Base-by-base conservation (phyloP, 208 protist species). In the Wallacemonas collosoma region DNA sequence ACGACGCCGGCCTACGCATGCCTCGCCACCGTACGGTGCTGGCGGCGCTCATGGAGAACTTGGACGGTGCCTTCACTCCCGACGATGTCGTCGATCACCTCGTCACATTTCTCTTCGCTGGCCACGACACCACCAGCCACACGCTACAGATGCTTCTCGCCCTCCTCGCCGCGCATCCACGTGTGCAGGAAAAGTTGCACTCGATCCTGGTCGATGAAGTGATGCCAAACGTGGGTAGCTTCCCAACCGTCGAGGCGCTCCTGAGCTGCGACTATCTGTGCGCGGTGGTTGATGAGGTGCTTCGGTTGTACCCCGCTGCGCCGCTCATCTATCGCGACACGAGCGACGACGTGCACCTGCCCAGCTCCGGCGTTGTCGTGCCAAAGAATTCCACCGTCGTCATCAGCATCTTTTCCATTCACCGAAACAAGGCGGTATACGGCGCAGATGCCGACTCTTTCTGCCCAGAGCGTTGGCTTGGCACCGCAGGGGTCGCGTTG, bases 301-400 rank as follows among this genome's bases (percentile, higher is more conserved):
- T 90, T 71, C 81, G 85, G 12, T 44, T 90, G 51, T 90, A 82
- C 75, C 85, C 85, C 5, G 76, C 79, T 7, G 85, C 81, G 11
- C 85, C 85, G 36, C 75, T 87, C 47, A 73, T 90, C 60, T 90
- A 87, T 65, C 85, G 85, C 67, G 81, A 90, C 57, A 77, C 85
- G 5, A 44, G 67, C 39, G 68, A 80, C 17, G 76, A 81, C 60
- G 75, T 83, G 11, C 71, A 73, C 64, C 76, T 90, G 12, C 85
- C 85, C 17, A 67, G 64, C 2, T 87, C 81, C n/a, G 74, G 56
- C 58, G 81, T 90, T 0, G 77, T 77, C 40, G 68, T 90, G 15
- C 85, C 79, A 12, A 80, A 84, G 51, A 76, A 79, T 40, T 67
- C 66, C 68, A 81, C 80, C 2, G 79, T 75, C 14, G 81, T 86